These are phyloP conservation scores for Phyllostachys edulis DNA, from an alignment of 176 grass and related monocot species.

Conservation along the genomic window DNA sequence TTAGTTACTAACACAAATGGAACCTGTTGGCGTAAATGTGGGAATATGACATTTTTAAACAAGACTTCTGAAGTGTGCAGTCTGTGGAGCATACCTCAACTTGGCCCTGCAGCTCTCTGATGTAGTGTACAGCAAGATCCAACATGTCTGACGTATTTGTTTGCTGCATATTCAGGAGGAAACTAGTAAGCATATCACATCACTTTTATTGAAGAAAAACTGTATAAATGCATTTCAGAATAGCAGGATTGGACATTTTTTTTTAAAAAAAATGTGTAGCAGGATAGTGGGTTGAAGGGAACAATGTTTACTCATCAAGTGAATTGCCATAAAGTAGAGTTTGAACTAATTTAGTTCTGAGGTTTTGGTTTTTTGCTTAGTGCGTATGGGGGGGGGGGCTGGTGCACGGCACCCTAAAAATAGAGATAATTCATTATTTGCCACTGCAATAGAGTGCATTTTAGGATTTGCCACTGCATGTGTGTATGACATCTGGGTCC, in stretches of 20 bases:
- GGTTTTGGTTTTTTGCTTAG: neutral
- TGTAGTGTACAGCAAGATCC: conserved; percentile 86
- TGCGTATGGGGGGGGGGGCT: no score
- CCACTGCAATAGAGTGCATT: no score
- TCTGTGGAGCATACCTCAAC: conserved; percentile 58
- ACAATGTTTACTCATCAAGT: neutral
- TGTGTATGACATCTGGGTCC: no score
- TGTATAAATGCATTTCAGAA: neutral
- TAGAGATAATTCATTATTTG: no score
- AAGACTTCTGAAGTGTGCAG: neutral
- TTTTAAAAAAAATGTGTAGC: neutral
- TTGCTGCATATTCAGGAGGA: conserved; percentile 62
- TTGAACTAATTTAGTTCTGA: neutral
- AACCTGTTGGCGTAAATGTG: neutral
- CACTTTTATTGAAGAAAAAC: neutral
- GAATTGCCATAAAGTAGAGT: neutral
- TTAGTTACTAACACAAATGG: neutral
- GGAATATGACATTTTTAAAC: neutral
- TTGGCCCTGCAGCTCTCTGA: conserved; percentile 81
- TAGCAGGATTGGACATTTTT: neutral
- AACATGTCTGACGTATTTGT: conserved; percentile 96
- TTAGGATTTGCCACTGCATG: no score
- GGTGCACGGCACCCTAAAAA: no score
- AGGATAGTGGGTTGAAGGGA: neutral
- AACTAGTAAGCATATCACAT: conserved; percentile 7